phyloP scores from a whole-genome alignment of 768 basidiomycete species.

The Psilocybe azurescens region DNA sequence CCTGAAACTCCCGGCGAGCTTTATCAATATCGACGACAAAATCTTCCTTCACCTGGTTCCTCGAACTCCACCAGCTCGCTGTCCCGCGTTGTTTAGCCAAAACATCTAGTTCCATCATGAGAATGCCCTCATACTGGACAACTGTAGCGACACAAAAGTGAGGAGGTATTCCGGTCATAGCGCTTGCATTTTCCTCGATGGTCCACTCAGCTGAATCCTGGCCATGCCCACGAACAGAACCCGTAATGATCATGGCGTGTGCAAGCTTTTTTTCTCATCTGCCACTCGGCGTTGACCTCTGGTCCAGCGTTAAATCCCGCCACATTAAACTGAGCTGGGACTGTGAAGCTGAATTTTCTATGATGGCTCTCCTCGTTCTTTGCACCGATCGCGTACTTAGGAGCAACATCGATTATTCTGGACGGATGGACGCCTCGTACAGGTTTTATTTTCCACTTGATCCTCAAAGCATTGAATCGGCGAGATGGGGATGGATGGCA shows the following conservation, averaged over 20 bases:
- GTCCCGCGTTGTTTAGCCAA: conserved; percentile 16
- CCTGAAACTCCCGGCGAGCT: neutral
- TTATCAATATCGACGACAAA: conserved; percentile 13
- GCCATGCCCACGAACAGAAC: conserved; percentile 18
- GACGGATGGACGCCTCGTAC: neutral
- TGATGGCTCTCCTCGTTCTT: conserved; percentile 19
- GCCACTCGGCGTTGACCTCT: conserved; percentile 14
- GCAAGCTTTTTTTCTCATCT: conserved; percentile 13
- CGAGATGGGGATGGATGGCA: conserved; percentile 19
- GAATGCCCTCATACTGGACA: conserved; percentile 16
- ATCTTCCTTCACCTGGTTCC: conserved; percentile 12
- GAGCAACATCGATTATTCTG: conserved; percentile 16
- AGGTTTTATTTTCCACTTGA: conserved; percentile 18
- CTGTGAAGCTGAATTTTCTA: conserved; percentile 8
- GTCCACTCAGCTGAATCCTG: conserved; percentile 23
- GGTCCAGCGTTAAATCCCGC: conserved; percentile 15
- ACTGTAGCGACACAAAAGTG: conserved; percentile 22
- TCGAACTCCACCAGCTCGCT: conserved; percentile 15
- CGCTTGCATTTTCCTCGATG: conserved; percentile 20
- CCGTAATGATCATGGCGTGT: conserved; percentile 20
- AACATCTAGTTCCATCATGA: conserved; percentile 21
- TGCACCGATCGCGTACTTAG: conserved; percentile 21
- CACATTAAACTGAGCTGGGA: conserved; percentile 16
- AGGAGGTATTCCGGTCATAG: conserved; percentile 21
- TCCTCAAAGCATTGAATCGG: conserved; percentile 17